These are phyloP conservation scores for Aspergillus niger DNA, from an alignment of 2,329 filamentous ascomycete species.

Conservation along the genomic window DNA sequence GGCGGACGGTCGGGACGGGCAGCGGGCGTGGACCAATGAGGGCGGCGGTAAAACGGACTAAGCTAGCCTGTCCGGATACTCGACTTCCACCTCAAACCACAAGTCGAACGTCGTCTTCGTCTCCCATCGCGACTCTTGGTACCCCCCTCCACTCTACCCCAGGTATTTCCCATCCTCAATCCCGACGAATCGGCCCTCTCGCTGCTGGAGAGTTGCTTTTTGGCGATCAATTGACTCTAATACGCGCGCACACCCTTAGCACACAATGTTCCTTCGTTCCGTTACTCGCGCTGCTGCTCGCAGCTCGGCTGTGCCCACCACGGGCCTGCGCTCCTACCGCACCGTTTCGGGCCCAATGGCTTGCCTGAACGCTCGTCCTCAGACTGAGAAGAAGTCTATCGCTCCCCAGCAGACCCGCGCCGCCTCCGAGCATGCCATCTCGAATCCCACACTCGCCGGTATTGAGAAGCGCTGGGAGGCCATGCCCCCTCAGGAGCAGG, in stretches of 20 bases:
- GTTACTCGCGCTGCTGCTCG: slow-evolving; percentile 48
- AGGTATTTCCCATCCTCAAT: slow-evolving; percentile 25
- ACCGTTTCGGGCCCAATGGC: slow-evolving; percentile 36
- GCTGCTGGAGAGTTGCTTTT: slow-evolving; percentile 20
- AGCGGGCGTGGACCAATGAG: slow-evolving; percentile 37
- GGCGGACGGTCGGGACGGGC: slow-evolving; percentile 19
- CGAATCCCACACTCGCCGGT: slow-evolving; percentile 94
- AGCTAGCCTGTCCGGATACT: slow-evolving; percentile 38
- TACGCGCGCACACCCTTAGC: slow-evolving; percentile 31
- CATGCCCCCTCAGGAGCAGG: slow-evolving; percentile 98
- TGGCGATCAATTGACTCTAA: slow-evolving; percentile 32
- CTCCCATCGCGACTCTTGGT: slow-evolving; percentile 32
- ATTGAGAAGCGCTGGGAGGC: slow-evolving; percentile 99
- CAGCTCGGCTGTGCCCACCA: slow-evolving; percentile 41
- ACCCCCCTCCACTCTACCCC: slow-evolving; percentile 33
- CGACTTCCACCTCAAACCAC: slow-evolving; percentile 46
- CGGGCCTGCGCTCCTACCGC: slow-evolving; percentile 37
- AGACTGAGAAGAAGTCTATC: slow-evolving; percentile 36
- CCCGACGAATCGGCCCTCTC: slow-evolving; percentile 28
- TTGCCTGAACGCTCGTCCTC: slow-evolving; percentile 41
- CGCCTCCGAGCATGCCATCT: slow-evolving; percentile 84
- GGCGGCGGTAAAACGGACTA: slow-evolving; percentile 35
- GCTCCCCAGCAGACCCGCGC: slow-evolving; percentile 55
- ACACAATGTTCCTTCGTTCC: slow-evolving; percentile 52
- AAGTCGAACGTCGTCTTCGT: slow-evolving; percentile 35